Evolutionary conservation across 768 basidiomycete genomes (phyloP).

Genomic region (Pisolithus microcarpus): DNA sequence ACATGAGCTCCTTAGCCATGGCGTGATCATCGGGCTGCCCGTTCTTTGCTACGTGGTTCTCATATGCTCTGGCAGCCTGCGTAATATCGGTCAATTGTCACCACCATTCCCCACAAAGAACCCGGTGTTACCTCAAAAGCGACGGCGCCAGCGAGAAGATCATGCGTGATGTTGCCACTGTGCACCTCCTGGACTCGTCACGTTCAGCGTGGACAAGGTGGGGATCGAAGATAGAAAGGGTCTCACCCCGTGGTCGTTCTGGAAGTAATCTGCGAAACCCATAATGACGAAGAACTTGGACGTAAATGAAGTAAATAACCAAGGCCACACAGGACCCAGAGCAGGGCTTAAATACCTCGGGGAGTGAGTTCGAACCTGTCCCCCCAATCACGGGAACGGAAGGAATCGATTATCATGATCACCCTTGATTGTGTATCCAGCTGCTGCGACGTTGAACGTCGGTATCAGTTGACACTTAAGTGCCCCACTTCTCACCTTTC

Average conservation of each 20-base stretch:
- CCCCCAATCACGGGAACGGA: too few species aligned
- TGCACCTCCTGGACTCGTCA: neutral
- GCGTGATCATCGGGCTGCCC: slow-evolving; percentile 18
- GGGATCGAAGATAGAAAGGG: neutral
- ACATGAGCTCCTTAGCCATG: slow-evolving; percentile 17
- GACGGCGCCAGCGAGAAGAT: slow-evolving; percentile 12
- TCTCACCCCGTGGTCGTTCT: neutral
- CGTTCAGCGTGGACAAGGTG: neutral
- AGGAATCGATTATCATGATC: too few species aligned
- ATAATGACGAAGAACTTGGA: neutral
- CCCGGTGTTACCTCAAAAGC: slow-evolving; percentile 12
- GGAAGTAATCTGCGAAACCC: neutral
- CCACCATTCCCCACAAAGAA: neutral
- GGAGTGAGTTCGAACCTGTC: too few species aligned
- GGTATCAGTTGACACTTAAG: too few species aligned
- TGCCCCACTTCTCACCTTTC: too few species aligned
- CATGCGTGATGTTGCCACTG: slow-evolving; percentile 12
- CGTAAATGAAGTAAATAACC: too few species aligned
- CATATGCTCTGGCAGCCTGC: slow-evolving; percentile 15
- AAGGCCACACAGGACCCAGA: too few species aligned
- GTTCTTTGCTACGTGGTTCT: slow-evolving; percentile 6
- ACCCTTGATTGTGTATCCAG: too few species aligned
- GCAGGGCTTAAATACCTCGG: too few species aligned
- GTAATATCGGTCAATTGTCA: neutral
- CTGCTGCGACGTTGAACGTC: too few species aligned